Base-by-base conservation (phyloP, 2,329 filamentous ascomycete genomes). In the Ramularia endophylla region DNA sequence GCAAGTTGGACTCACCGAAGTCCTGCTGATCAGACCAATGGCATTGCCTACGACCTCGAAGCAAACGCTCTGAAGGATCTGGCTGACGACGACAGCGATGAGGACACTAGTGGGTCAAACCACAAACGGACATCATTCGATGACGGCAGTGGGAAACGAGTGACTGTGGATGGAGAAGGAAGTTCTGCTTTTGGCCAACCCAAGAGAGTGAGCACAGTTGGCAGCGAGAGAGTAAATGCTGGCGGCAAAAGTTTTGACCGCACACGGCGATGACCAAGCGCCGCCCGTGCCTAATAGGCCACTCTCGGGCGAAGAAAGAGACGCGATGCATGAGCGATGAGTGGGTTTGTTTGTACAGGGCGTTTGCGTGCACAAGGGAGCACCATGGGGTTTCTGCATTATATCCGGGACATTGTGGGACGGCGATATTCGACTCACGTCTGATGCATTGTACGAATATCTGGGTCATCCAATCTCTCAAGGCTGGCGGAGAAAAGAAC, bases 11-110 rank as follows among this genome's bases (percentile, higher is more conserved):
- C 47, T 30, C 41, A 61, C 16, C 43, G 58, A 30, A 54, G 45
- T 44, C 55, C 52, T n/a, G 48, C 57, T 73, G 46, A 19, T 46
- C 55, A 27, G 17, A 95, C 97, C 64, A 83, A 84, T 47, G n/a
- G n/a, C n/a, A n/a, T n/a, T n/a, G 83, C 81, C 8, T 95, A 95
- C 56, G 90, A 97, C 55, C 80, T 92, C 46, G 89, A 95, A 61
- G 80, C 85, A 32, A 75, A 74, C 30, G 42, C 42, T 15, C 71
- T 97, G 34, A 78, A 79, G 11, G 87, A 95, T 54, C 69, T 95
- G 28, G 75, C 83, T 2, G 22, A 25, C 11, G 85, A 89, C 51
- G 85, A 92, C 48, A 84, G 76, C 52, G 83, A 86, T 20, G 82
- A 82, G 39, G 22, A 81, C 17, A 50, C 43, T 12, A 45, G 49